phyloP scores from a whole-genome alignment of 75 land plant genomes.

The Chamaecyparis obtusa region DNA sequence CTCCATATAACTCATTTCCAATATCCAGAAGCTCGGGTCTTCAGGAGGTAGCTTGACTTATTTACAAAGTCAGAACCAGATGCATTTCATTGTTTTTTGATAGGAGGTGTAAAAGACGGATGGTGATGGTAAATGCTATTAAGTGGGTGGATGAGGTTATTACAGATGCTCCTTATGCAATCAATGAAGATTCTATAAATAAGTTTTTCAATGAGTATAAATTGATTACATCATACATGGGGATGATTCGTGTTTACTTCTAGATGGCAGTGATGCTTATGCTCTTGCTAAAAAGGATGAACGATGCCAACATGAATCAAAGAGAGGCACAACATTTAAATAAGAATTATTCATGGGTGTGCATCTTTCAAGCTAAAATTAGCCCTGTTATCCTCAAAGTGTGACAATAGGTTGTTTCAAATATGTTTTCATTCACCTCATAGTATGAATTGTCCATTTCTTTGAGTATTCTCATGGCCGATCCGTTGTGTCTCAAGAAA shows the following conservation, averaged over 20 bases:
- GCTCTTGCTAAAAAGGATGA: constrained; percentile 87
- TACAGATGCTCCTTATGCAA: too few species aligned
- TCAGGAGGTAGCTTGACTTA: too few species aligned
- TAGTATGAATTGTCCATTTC: constrained; percentile 57
- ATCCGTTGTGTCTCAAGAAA: constrained; percentile 83
- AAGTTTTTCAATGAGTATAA: too few species aligned
- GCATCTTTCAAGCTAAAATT: constrained; percentile 95
- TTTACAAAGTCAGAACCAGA: too few species aligned
- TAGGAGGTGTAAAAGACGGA: too few species aligned
- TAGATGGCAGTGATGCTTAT: background rate
- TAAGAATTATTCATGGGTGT: constrained; percentile 66
- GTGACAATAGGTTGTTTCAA: constrained; percentile 76
- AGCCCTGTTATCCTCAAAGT: constrained; percentile 93
- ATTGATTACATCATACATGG: background rate
- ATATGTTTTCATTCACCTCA: constrained; percentile 58
- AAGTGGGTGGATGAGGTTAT: too few species aligned
- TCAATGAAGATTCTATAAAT: too few species aligned
- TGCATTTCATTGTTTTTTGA: too few species aligned
- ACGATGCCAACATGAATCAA: constrained; percentile 86
- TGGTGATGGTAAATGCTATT: too few species aligned
- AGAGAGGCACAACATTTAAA: too few species aligned
- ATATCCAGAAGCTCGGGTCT: too few species aligned
- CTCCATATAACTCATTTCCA: too few species aligned
- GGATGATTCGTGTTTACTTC: background rate
- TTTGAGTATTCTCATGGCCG: constrained; percentile 63